Evolutionary conservation across 441 rosid species (phyloP).

Genomic region (Mallotus japonicus): DNA sequence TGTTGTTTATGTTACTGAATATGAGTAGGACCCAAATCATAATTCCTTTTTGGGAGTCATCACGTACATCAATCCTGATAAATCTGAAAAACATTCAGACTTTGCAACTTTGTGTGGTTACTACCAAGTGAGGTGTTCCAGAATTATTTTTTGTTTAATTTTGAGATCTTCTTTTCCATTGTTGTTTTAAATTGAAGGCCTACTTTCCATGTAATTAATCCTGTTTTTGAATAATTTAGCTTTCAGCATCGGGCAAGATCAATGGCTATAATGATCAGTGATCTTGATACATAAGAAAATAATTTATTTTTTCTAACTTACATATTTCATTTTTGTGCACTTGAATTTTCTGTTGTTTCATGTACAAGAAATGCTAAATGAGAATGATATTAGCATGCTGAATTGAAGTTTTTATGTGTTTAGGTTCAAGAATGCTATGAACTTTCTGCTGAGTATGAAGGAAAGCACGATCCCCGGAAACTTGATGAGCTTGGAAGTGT

Average conservation of each 20-base stretch:
- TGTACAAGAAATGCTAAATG: background rate
- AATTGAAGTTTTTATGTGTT: background rate
- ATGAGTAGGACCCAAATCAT: constrained; percentile 1
- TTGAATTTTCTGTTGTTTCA: background rate
- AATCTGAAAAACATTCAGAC: background rate
- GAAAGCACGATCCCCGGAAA: constrained; percentile 61
- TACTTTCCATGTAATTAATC: background rate
- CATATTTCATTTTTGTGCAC: background rate
- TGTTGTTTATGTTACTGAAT: background rate
- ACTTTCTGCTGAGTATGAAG: constrained; percentile 91
- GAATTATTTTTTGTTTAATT: background rate
- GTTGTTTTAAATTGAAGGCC: background rate
- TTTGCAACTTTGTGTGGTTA: background rate
- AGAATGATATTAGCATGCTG: background rate
- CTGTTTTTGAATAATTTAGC: background rate
- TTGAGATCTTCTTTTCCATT: background rate
- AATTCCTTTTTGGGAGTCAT: background rate
- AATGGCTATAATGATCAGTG: background rate
- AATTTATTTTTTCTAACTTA: background rate
- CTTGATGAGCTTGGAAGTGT: constrained; percentile 85
- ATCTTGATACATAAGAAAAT: background rate
- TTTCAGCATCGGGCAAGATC: background rate
- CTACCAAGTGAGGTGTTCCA: background rate
- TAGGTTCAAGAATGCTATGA: constrained; percentile 97
- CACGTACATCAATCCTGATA: background rate